phyloP scores from a whole-genome alignment of 257 asterid genomes.

The Gynochthodes officinalis region DNA sequence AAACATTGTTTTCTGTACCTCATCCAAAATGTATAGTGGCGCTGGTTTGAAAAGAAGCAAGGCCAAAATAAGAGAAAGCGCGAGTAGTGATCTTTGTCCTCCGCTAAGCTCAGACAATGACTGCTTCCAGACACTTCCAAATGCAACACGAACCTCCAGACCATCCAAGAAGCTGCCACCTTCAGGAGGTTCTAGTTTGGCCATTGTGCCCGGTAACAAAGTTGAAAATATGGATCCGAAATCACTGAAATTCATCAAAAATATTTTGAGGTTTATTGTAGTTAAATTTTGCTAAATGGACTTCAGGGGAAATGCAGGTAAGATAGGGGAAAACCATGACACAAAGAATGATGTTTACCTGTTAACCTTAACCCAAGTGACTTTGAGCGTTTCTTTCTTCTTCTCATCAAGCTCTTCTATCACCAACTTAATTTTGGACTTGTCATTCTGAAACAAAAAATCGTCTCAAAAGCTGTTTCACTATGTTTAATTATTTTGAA shows the following conservation, averaged over 20 bases:
- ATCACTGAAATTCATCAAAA: conserved; percentile 52
- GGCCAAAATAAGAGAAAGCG: conserved; percentile 92
- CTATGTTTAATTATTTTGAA: conserved; percentile 4
- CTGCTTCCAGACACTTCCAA: conserved; percentile 96
- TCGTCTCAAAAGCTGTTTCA: conserved; percentile 16
- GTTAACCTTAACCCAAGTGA: conserved; percentile 96
- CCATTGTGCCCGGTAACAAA: conserved; percentile 91
- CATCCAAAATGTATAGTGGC: conserved; percentile 92
- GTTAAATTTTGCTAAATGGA: neutral
- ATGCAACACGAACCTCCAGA: conserved; percentile 94
- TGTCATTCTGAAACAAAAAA: conserved; percentile 68
- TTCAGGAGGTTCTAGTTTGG: conserved; percentile 94
- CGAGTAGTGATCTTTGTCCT: conserved; percentile 94
- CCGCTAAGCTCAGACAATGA: conserved; percentile 98
- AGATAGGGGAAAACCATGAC: neutral
- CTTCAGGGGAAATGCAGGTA: neutral
- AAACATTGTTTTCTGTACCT: conserved; percentile 46
- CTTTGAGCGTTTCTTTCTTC: conserved; percentile 89
- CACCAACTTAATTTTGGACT: conserved; percentile 86
- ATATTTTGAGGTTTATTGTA: neutral
- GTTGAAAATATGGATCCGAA: conserved; percentile 98
- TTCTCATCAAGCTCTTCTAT: conserved; percentile 99
- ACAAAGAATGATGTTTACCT: conserved; percentile 46
- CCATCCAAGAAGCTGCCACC: conserved; percentile 93
- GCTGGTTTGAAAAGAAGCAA: conserved; percentile 98